phyloP scores from a whole-genome alignment of 2,329 filamentous ascomycete species.

The Diaporthe australafricana region DNA sequence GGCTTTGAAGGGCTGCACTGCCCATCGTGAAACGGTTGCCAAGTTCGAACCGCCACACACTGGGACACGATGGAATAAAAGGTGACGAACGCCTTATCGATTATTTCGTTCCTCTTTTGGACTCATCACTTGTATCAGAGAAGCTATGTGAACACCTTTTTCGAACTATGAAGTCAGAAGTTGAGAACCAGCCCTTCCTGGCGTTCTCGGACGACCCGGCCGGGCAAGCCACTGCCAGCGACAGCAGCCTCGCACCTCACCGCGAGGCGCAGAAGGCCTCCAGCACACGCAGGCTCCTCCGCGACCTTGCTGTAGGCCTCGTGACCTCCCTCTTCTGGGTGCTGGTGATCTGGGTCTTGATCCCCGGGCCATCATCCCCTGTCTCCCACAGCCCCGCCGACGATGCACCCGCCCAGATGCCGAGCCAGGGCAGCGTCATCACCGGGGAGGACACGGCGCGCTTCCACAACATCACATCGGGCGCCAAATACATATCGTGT shows the following conservation, averaged over 20 bases:
- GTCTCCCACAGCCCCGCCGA: background rate
- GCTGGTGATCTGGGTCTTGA: slow-evolving; percentile 22
- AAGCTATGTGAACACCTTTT: background rate
- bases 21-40: slow-evolving; percentile 28
- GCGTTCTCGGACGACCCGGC: slow-evolving; percentile 23
- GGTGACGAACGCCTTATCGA: background rate
- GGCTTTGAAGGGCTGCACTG: background rate
- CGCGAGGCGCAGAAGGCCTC: background rate
- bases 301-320: slow-evolving; percentile 22
- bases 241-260: background rate
- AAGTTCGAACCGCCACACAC: background rate
- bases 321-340: slow-evolving; percentile 24
- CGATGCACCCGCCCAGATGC: background rate
- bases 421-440: slow-evolving; percentile 5
- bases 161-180: slow-evolving; percentile 22
- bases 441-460: slow-evolving; percentile 3
- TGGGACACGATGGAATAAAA: slow-evolving; percentile 6
- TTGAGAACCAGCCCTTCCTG: slow-evolving; percentile 22
- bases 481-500: slow-evolving; percentile 26
- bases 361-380: background rate
- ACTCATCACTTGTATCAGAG: background rate
- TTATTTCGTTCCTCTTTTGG: background rate
- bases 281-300: background rate
- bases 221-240: background rate
- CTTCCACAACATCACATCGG: slow-evolving; percentile 24